Percentiles rank a stretch among this genome's conserved stretches.
Conservation (phyloP, 768 basidiomycete species). For the Pleurotus citrinopileatus region DNA sequence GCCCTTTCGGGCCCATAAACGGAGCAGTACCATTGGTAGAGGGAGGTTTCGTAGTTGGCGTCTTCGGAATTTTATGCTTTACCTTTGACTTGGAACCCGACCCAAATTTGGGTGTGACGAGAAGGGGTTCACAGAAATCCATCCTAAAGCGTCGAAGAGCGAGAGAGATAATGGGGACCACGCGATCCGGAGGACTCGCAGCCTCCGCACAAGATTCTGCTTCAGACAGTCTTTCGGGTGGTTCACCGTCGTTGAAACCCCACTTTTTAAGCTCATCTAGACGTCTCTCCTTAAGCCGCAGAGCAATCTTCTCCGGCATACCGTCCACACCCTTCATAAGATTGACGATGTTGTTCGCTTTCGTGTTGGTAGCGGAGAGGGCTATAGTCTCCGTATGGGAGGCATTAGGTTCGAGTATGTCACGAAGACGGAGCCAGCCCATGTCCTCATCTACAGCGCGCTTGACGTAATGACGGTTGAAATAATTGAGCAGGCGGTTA, state of each 20-base stretch:
- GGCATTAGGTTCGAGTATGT: conserved; percentile 45
- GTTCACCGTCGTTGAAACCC: conserved; percentile 58
- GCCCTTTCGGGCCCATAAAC: conserved; percentile 54
- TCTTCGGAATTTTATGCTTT: conserved; percentile 46
- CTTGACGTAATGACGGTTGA: conserved; percentile 75
- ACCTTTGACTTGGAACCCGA: conserved; percentile 34
- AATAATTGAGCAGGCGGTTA: conserved; percentile 74
- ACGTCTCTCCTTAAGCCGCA: conserved; percentile 55
- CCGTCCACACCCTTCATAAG: conserved; percentile 31
- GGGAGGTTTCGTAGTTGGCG: conserved; percentile 14
- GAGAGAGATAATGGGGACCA: conserved; percentile 61
- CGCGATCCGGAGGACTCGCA: conserved; percentile 62
- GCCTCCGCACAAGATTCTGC: conserved; percentile 76
- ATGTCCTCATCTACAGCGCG: conserved; percentile 76
- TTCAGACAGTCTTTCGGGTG: conserved; percentile 42
- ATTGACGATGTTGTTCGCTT: conserved; percentile 22
- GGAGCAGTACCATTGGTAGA: conserved; percentile 30
- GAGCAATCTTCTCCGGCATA: conserved; percentile 59
- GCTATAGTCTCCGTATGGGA: conserved; percentile 1
- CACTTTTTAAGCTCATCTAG: conserved; percentile 66
- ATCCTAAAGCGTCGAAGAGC: conserved; percentile 71
- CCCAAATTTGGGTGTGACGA: conserved; percentile 58
- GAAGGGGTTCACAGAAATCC: conserved; percentile 68
- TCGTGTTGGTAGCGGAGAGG: conserved; percentile 46
- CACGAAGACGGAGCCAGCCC: conserved; percentile 70